Base-by-base conservation (phyloP, 2,329 filamentous ascomycete species). In the Ophiostoma pallidulum region DNA sequence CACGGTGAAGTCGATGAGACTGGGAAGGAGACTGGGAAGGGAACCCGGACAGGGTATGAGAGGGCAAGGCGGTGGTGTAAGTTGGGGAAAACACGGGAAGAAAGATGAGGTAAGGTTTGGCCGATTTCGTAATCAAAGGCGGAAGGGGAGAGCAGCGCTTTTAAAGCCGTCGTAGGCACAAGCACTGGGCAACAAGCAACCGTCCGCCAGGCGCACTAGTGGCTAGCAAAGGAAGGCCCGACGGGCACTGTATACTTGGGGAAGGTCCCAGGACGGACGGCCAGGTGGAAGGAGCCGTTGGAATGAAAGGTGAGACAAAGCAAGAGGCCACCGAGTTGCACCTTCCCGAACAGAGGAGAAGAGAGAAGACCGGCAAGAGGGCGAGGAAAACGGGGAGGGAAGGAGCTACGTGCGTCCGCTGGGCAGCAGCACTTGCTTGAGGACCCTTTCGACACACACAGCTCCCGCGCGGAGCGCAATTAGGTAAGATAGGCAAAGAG, bases 101-200 rank as follows among this genome's bases (percentile, higher is more conserved):
- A 24, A 55, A 48, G 46, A 56, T 56, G 52, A 54, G 50, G 53
- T 54, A 54, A 55, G 52, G 47, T 18, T 41, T 32, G n/a, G 14
- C 37, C 39, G 53, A 52, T 55, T 55, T 55, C 52, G 50, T 55
- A 55, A 55, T 52, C 52, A 51, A 39, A 35, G 36, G 18, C 29
- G 41, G 41, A 39, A 40, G 40, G 48, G 45, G 43, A 40, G 18
- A 28, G 42, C 40, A 38, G 20, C 44, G 42, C 43, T 53, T 53
- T 54, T 55, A 52, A 53, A 47, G 20, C 43, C 44, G 41, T 42
- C 22, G 38, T 44, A 46, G 46, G 42, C 33, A 40, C 43, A 22
- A 39, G 28, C n/a, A n/a, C n/a, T n/a, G n/a, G n/a, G n/a, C 24
- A 5, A 35, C 18, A 13, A 13, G 36, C 35, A 19, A 29, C 16